Base-by-base conservation (phyloP, 2,329 filamentous ascomycete genomes). In the Camptophora hylomeconis region DNA sequence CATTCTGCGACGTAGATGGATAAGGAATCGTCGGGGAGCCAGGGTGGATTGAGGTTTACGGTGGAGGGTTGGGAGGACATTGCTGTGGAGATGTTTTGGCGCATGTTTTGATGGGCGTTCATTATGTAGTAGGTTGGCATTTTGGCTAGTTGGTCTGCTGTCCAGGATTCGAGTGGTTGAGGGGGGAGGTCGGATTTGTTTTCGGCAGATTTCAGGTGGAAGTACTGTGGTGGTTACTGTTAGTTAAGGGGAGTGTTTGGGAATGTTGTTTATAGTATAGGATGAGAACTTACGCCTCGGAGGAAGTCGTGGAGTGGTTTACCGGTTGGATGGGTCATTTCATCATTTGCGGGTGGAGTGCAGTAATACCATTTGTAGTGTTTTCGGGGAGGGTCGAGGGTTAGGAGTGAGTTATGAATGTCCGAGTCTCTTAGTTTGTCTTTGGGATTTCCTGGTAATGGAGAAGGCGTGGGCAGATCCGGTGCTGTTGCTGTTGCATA, bases 41-140 rank as follows among this genome's bases (percentile, higher is more conserved):
- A 80, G 1, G 39, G 36, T 17, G 39, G n/a, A 12, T 20, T 19
- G 6, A 24, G 26, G 23, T 24, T 24, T 17, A 15, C 26, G 13
- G 20, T 24, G 13, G 17, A 17, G 0, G 49, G 44, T 42, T 75
- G 66, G 11, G 45, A 47, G 2, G 45, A 38, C 72, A 78, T 76
- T 41, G 67, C 61, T 7, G 52, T 39, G 1, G 58, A 56, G 1
- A 81, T 63, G 0, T 62, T 59, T 25, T 69, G 57, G 0, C 72
- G 69, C 68, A 80, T 78, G 1, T 61, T 65, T 6, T 58, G 53
- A 25, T 65, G 44, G 3, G 63, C 48, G 1, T 61, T 67, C 72
- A 80, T 75, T 41, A 79, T 61, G 52, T 80, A 80, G 56, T 80
- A 80, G 29, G 68, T 58, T 0, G 75, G 75, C 59, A 80, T 63